Evolutionary conservation across 139 green algal species (phyloP).

Genomic region (Picochlorum sp.): DNA sequence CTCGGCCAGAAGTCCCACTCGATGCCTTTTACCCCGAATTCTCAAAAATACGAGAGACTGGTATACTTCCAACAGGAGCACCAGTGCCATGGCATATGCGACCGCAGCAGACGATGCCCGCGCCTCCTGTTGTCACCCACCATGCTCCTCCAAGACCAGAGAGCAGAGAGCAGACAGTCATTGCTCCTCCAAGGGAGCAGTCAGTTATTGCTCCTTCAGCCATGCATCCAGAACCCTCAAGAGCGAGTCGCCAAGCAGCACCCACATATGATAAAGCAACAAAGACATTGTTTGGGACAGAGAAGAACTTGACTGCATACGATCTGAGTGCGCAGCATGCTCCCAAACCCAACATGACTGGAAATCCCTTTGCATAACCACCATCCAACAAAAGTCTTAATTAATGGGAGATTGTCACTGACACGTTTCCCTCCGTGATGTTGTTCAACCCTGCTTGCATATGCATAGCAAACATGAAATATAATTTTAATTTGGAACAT

Average conservation of each 20-base stretch:
- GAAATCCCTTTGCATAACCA: constrained; percentile 29
- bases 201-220: not conserved
- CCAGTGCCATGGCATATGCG: constrained; percentile 3
- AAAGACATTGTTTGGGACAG: constrained; percentile 16
- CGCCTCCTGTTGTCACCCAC: not conserved
- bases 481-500: too few species aligned
- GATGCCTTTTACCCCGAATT: constrained; percentile 31
- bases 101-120: not conserved
- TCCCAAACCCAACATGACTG: constrained; percentile 18
- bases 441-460: too few species aligned
- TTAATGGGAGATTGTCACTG: not conserved
- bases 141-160: too few species aligned
- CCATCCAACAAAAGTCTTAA: not conserved
- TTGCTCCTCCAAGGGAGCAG: not conserved
- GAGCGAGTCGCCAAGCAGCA: not conserved
- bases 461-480: too few species aligned
- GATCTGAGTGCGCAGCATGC: constrained; percentile 18
- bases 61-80: constrained; percentile 25
- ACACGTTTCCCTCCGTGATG: too few species aligned
- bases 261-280: constrained; percentile 5
- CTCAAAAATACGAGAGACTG: constrained; percentile 26
- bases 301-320: constrained; percentile 17
- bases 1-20: not conserved
- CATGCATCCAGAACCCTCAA: not conserved
- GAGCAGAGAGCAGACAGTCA: too few species aligned